A percentile compares a stretch with the other conserved stretches of the same genome.
These are phyloP conservation scores for Spathaspora girioi DNA, from an alignment of 805 yeast species.

Conservation along the genomic window DNA sequence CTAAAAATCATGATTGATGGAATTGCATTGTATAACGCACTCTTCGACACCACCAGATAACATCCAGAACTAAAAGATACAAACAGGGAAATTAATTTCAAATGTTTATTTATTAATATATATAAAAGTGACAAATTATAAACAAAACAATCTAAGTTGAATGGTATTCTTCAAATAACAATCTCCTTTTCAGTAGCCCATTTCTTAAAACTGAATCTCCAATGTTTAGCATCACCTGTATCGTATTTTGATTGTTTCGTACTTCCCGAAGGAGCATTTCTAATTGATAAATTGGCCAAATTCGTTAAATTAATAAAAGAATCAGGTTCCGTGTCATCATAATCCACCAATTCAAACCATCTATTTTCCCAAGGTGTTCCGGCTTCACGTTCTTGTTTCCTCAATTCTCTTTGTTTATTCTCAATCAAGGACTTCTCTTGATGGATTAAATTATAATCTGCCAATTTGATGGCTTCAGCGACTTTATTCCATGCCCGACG, in stretches of 20 bases:
- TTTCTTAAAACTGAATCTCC: constrained; percentile 60
- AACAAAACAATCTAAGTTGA: background rate
- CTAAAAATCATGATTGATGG: too few relatives aligned
- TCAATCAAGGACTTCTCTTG: constrained; percentile 76
- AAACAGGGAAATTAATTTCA: too few relatives aligned
- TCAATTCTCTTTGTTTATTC: constrained; percentile 76
- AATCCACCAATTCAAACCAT: constrained; percentile 62
- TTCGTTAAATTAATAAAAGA: constrained; percentile 33
- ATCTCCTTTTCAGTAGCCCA: constrained; percentile 63
- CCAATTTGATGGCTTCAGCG: constrained; percentile 76
- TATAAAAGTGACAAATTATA: background rate
- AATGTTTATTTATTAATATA: background rate
- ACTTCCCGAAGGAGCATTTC: constrained; percentile 68
- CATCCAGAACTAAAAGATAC: too few relatives aligned
- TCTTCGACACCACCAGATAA: too few relatives aligned
- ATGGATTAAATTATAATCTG: constrained; percentile 74
- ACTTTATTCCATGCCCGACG: constrained; percentile 89
- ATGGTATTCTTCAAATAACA: constrained; percentile 26
- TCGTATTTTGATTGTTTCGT: constrained; percentile 54
- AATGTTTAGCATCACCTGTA: constrained; percentile 50
- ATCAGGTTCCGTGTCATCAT: constrained; percentile 21
- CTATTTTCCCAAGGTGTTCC: constrained; percentile 72
- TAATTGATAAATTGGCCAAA: constrained; percentile 53
- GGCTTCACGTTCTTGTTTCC: constrained; percentile 65
- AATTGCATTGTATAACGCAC: too few relatives aligned